Evolutionary conservation across 1,284 basidiomycete genomes (phyloP).

Genomic region (Cutaneotrichosporon sp.): DNA sequence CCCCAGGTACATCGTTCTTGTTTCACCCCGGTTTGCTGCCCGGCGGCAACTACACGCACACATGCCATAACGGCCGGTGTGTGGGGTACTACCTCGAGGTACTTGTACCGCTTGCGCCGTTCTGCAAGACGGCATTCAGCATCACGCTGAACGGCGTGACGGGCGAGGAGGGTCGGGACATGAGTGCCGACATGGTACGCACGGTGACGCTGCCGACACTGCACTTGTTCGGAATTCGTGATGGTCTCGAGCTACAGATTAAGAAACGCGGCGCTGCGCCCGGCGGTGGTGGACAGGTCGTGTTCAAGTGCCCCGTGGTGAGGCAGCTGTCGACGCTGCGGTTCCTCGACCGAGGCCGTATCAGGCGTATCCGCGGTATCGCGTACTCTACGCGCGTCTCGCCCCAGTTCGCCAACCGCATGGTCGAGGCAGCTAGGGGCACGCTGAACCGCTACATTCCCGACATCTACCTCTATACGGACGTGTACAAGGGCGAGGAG

Average conservation of each 20-base stretch:
- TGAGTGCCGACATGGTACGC: constrained; percentile 83
- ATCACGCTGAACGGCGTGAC: constrained; percentile 85
- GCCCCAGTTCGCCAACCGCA: constrained; percentile 94
- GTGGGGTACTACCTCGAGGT: constrained; percentile 95
- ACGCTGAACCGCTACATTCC: constrained; percentile 94
- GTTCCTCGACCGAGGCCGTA: constrained; percentile 82
- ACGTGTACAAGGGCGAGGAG: constrained; percentile 96
- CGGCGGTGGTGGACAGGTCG: constrained; percentile 83
- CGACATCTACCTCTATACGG: constrained; percentile 96
- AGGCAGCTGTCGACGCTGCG: constrained; percentile 86
- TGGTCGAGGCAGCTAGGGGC: constrained; percentile 89
- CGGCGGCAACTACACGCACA: constrained; percentile 76
- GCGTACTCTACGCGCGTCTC: constrained; percentile 94
- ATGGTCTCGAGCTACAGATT: constrained; percentile 86
- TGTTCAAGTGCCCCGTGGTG: constrained; percentile 87
- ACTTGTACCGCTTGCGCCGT: constrained; percentile 82
- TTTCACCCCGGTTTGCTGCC: constrained; percentile 87
- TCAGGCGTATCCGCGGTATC: constrained; percentile 91
- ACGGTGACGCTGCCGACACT: constrained; percentile 91
- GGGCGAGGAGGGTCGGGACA: constrained; percentile 71
- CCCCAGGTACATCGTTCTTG: constrained; percentile 77
- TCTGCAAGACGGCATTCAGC: constrained; percentile 80
- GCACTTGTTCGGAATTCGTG: constrained; percentile 79
- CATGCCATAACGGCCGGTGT: constrained; percentile 78
- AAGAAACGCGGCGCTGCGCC: constrained; percentile 89